Conservation (phyloP, 2,329 filamentous ascomycete genomes). For the Pseudocercospora musae region DNA sequence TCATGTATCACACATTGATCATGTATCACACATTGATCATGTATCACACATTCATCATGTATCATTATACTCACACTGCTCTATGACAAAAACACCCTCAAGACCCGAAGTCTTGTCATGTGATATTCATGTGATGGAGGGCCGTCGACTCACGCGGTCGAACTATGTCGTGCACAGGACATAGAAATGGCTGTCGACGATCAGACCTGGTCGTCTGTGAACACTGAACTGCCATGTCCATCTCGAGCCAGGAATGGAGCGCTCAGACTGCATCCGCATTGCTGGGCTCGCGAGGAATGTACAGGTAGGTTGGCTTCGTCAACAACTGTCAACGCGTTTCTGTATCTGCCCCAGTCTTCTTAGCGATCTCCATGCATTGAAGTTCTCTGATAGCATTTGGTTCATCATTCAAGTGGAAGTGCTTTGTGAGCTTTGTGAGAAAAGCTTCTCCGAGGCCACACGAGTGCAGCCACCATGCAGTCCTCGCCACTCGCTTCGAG, state of each 20-base stretch:
- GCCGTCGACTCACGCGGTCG: neutral
- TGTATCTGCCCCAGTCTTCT: neutral
- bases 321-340: slow-evolving; percentile 25
- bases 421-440: neutral
- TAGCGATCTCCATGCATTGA: neutral
- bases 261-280: slow-evolving; percentile 1
- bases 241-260: slow-evolving; percentile 12
- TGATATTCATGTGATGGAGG: too few relatives aligned
- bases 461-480: slow-evolving; percentile 21
- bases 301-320: slow-evolving; percentile 17
- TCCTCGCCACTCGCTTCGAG: slow-evolving; percentile 28
- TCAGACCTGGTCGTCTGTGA: too few relatives aligned
- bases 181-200: neutral
- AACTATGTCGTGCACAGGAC: neutral
- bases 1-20: too few relatives aligned
- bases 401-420: neutral
- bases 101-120: too few relatives aligned
- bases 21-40: too few relatives aligned
- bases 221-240: neutral
- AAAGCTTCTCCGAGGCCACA: neutral
- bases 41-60: too few relatives aligned
- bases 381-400: neutral
- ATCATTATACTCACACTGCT: neutral
- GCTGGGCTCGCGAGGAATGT: slow-evolving; percentile 21
- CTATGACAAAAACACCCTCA: too few relatives aligned